These are phyloP conservation scores for Blastobotrys illinoisensis DNA, from an alignment of 1,139 yeast species.

Conservation along the genomic window DNA sequence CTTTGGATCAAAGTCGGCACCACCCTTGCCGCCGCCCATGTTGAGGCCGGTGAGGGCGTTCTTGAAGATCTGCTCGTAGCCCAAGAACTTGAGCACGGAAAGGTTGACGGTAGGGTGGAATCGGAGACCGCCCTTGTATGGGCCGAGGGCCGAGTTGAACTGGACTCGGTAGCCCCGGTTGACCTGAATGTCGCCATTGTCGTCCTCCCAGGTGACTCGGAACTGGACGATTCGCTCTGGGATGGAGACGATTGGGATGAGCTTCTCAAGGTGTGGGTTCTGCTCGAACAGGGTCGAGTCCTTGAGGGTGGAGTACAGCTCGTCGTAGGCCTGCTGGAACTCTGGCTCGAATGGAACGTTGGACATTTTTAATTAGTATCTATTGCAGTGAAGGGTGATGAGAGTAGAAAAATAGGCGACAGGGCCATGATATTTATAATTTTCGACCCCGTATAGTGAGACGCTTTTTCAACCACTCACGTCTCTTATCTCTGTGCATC, in stretches of 20 bases:
- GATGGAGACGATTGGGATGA: slow-evolving; percentile 82
- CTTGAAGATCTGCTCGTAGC: slow-evolving; percentile 97
- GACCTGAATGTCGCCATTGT: slow-evolving; percentile 83
- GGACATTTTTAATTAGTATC: slow-evolving; percentile 7
- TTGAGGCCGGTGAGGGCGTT: slow-evolving; percentile 94
- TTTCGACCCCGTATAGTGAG: neutral
- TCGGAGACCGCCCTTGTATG: slow-evolving; percentile 98
- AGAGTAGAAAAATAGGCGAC: neutral
- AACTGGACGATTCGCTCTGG: slow-evolving; percentile 96
- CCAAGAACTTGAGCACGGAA: slow-evolving; percentile 90
- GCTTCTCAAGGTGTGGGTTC: slow-evolving; percentile 86
- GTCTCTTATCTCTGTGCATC: neutral
- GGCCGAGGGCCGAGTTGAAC: slow-evolving; percentile 97
- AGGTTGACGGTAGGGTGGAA: slow-evolving; percentile 96
- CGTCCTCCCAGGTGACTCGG: slow-evolving; percentile 98
- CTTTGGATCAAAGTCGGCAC: slow-evolving; percentile 96
- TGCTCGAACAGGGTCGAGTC: slow-evolving; percentile 86
- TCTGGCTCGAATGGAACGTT: slow-evolving; percentile 66
- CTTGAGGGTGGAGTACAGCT: slow-evolving; percentile 79
- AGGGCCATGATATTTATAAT: neutral
- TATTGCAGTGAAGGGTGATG: neutral
- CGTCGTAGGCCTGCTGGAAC: slow-evolving; percentile 97
- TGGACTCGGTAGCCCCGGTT: slow-evolving; percentile 98
- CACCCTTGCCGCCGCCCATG: slow-evolving; percentile 99
- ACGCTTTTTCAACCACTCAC: too few relatives aligned